These are phyloP conservation scores for Gossypium stocksii DNA, from an alignment of 345 rosid species.

Conservation along the genomic window DNA sequence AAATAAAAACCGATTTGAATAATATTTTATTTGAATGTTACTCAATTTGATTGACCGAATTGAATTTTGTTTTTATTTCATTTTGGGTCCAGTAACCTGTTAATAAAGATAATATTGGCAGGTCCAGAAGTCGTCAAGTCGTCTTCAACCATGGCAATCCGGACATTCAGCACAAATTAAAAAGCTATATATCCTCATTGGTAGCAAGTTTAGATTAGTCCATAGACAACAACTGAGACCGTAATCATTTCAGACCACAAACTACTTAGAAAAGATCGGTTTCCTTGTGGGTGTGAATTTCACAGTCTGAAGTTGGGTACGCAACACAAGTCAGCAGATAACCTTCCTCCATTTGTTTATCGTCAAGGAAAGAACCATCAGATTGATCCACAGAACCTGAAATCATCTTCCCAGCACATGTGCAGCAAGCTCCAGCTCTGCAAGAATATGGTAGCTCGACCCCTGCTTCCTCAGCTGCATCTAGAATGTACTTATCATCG, in stretches of 20 bases:
- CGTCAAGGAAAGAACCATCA: constrained; percentile 81
- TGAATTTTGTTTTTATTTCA: neutral
- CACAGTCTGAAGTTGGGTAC: constrained; percentile 67
- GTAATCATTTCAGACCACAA: neutral
- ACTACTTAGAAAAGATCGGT: constrained; percentile 45
- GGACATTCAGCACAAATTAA: neutral
- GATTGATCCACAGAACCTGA: constrained; percentile 72
- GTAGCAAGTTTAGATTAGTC: neutral
- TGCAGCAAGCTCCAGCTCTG: constrained; percentile 91
- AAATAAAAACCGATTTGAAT: too few relatives aligned
- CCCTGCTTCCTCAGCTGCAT: constrained; percentile 78
- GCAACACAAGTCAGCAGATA: constrained; percentile 77
- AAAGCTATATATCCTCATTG: neutral
- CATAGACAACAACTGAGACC: neutral
- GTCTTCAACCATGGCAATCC: constrained; percentile 2
- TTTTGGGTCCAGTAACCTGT: neutral
- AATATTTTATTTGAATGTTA: too few relatives aligned
- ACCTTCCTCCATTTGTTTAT: constrained; percentile 46
- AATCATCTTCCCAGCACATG: constrained; percentile 68
- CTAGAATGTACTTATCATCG: constrained; percentile 66
- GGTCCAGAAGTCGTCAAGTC: neutral
- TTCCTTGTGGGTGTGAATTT: constrained; percentile 84
- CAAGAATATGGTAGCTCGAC: constrained; percentile 83
- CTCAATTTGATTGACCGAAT: too few relatives aligned
- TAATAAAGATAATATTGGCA: neutral